Base-by-base conservation (phyloP, 176 grass and related monocot genomes). In the Juncus inflexus region DNA sequence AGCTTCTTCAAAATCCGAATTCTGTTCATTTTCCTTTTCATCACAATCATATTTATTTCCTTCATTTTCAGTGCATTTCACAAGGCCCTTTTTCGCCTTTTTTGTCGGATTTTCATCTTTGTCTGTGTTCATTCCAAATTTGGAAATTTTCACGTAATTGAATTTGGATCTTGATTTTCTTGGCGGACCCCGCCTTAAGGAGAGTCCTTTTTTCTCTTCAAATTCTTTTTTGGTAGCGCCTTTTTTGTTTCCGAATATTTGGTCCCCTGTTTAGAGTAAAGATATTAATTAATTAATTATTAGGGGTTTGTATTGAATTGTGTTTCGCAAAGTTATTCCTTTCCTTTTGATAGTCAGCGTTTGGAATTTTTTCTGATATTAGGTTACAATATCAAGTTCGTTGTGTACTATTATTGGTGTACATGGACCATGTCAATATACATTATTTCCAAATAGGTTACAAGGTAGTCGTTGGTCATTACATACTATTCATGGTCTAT, bases 341-440 rank as follows among this genome's bases (percentile, higher is more conserved):
- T 28, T 28, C 1, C 19, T 28, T 0, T 28, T 28, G 19, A 28
- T 28, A 28, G 19, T 28, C 1, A 28, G 19, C 1, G 19, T 28
- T 28, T 28, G 1, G 19, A 28, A 1, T 28, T 28, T 1, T 28
- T 28, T 28, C 19, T 1, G 19, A 28, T 28, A 28, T 28, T 28
- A 28, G 19, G 19, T 28, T 58, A 82, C 73, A 2, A 64, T 72
- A 72, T 86, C 52, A 73, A 78, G 68, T 90, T 72, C 61, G 39
- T 85, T 66, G 78, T 82, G 75, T 45, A 77, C 74, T 74, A 74
- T 76, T 58, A 72, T 81, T 50, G 58, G 54, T 61, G 60, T 52
- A 59, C 53, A 15, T 8, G 14, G 10, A 15, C 55, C 56, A 3
- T 61, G 66, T 80, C 71, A 73, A 65, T 53, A 19, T 71, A 49